Evolutionary conservation across 192 early-diverging fungal genomes (phyloP).

Genomic region (Fimicolochytrium jonesii): DNA sequence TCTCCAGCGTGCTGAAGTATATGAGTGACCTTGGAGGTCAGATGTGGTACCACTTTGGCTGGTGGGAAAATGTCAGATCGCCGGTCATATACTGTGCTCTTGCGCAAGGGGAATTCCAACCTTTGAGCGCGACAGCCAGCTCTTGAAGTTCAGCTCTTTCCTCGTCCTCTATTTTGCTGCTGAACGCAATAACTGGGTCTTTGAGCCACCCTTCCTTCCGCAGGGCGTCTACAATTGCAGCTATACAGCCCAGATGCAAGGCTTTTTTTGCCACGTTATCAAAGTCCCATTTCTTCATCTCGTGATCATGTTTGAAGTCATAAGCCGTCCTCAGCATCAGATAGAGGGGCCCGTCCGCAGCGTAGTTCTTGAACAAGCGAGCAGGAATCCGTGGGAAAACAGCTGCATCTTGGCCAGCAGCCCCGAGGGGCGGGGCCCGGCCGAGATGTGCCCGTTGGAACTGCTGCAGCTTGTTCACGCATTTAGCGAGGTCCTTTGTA

Average conservation of each 20-base stretch:
- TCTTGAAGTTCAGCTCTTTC: conserved; percentile 1
- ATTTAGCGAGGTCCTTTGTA: conserved; percentile 18
- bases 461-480: neutral
- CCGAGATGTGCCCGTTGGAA: conserved; percentile 10
- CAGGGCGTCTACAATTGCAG: neutral
- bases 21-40: conserved; percentile 25
- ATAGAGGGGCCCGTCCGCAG: conserved; percentile 9
- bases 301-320: neutral
- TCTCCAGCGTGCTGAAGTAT: conserved; percentile 3
- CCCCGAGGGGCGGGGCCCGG: neutral
- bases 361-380: conserved; percentile 26
- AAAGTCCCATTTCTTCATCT: conserved; percentile 15
- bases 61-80: neutral
- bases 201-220: neutral
- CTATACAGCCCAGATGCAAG: neutral
- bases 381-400: conserved; percentile 17
- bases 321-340: conserved; percentile 11
- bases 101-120: neutral
- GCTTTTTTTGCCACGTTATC: neutral
- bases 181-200: conserved; percentile 6
- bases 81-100: neutral
- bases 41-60: conserved; percentile 5
- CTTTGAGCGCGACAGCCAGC: neutral
- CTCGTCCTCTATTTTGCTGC: neutral
- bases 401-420: neutral